Conservation (phyloP, 345 rosid species). For the Brassica napus region DNA sequence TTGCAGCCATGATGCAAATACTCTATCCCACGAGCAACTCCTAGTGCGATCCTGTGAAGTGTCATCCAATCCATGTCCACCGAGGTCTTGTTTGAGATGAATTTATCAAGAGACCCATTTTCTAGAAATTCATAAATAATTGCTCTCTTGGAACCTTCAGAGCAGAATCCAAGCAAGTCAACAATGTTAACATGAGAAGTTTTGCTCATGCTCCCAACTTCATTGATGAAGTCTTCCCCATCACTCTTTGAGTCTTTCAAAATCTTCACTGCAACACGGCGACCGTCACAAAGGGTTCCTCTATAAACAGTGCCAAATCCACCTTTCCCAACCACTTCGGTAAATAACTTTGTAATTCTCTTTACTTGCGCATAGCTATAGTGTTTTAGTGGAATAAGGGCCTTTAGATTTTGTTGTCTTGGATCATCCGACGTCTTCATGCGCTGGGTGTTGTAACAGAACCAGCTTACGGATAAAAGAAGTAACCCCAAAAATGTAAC, state of each 20-base stretch:
- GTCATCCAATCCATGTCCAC: conserved; percentile 8
- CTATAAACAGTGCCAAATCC: conserved; percentile 33
- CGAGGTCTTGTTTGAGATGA: background rate
- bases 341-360: conserved; percentile 37
- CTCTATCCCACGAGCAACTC: conserved; percentile 53
- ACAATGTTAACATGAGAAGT: conserved; percentile 55
- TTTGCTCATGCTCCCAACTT: conserved; percentile 49
- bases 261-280: conserved; percentile 33
- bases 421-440: background rate
- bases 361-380: conserved; percentile 22
- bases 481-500: background rate
- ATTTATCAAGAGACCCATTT: conserved; percentile 48
- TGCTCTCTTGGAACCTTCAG: conserved; percentile 38
- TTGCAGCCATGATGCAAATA: conserved; percentile 57
- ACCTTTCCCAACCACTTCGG: conserved; percentile 26
- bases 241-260: conserved; percentile 9
- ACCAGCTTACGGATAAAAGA: background rate
- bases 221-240: conserved; percentile 48
- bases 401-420: background rate
- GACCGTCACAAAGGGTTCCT: conserved; percentile 30
- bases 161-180: conserved; percentile 47
- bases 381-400: conserved; percentile 29
- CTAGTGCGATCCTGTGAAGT: conserved; percentile 29
- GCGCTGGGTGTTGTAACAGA: background rate
- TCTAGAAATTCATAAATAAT: conserved; percentile 43